These are phyloP conservation scores for Alloteropsis semialata DNA, from an alignment of 176 grass and related monocot species.

Conservation along the genomic window DNA sequence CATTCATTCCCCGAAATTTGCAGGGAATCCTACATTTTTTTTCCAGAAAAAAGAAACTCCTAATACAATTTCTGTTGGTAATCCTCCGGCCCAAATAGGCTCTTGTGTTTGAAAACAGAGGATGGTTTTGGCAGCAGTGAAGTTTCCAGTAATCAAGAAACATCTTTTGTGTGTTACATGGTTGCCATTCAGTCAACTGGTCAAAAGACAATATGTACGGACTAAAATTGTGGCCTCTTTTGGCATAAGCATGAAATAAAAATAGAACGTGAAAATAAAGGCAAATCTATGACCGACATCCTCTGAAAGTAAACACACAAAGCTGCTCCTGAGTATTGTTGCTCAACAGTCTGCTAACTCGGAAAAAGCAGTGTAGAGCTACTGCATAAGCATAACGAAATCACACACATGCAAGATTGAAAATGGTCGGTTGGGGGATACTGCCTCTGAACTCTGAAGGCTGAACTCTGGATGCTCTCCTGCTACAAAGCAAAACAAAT, in stretches of 20 bases:
- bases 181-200: neutral
- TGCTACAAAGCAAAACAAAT: neutral
- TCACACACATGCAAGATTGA: neutral
- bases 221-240: neutral
- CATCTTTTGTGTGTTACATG: too few species aligned
- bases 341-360: neutral
- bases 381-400: neutral
- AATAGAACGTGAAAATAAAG: too few species aligned
- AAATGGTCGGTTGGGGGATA: neutral
- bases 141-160: neutral
- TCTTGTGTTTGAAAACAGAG: neutral
- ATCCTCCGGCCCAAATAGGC: neutral
- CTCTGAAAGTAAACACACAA: constrained; percentile 5
- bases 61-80: neutral
- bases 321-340: neutral
- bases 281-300: neutral
- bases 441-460: neutral
- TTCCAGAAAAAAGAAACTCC: neutral
- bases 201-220: neutral
- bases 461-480: neutral
- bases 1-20: neutral
- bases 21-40: neutral
- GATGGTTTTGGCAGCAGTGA: neutral
- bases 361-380: too few species aligned
- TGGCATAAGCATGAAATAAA: neutral